Evolutionary conservation across 306 rosid genomes (phyloP).

Genomic region (Vachellia collinsii): DNA sequence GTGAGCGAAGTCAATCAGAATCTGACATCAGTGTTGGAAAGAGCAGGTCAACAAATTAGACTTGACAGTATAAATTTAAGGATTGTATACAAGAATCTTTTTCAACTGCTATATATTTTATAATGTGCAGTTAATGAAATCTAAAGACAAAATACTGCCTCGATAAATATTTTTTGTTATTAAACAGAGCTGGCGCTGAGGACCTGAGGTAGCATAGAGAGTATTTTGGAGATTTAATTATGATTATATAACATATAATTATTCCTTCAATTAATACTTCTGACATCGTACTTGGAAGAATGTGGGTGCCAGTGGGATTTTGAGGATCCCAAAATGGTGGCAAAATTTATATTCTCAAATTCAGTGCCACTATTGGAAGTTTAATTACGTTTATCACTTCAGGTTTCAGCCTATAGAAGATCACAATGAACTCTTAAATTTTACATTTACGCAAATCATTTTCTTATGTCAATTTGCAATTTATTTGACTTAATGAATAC

Average conservation of each 20-base stretch:
- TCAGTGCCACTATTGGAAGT: not conserved
- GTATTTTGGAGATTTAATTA: constrained; percentile 3
- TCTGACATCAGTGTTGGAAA: constrained; percentile 29
- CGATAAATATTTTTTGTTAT: constrained; percentile 25
- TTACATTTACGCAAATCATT: not conserved
- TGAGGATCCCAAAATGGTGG: constrained; percentile 18
- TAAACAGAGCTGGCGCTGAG: constrained; percentile 28
- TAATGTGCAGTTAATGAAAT: not conserved
- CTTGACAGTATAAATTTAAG: constrained; percentile 9
- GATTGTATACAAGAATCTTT: constrained; percentile 40
- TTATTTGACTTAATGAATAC: not conserved
- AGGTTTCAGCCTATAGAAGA: not conserved
- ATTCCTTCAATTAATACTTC: not conserved
- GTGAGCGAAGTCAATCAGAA: constrained; percentile 26
- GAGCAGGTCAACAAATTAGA: constrained; percentile 39
- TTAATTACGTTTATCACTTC: not conserved
- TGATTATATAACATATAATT: not conserved
- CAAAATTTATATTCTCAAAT: not conserved
- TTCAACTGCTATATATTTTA: constrained; percentile 36
- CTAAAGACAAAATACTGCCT: constrained; percentile 37
- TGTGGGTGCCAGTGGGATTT: not conserved
- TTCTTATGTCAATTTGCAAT: not conserved
- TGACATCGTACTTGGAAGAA: not conserved
- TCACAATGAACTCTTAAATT: not conserved
- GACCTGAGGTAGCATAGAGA: not conserved